Evolutionary conservation across 2,329 filamentous ascomycete species (phyloP).

Genomic region (Ophiostoma piceae): DNA sequence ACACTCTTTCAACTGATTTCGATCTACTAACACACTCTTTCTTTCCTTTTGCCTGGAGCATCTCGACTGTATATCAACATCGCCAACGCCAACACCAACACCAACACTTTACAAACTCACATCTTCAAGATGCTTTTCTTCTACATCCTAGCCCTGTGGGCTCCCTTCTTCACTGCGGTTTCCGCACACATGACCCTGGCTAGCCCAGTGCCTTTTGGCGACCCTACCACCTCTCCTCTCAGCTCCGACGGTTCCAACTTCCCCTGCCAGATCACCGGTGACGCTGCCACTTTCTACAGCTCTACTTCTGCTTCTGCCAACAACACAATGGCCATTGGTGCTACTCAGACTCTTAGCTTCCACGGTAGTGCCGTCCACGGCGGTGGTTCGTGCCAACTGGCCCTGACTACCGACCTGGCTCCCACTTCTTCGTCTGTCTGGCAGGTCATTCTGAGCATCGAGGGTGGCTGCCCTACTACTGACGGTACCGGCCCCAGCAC

Average conservation of each 20-base stretch:
- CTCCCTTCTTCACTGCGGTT: conserved; percentile 18
- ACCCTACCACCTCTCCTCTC: conserved; percentile 27
- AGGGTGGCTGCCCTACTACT: conserved; percentile 33
- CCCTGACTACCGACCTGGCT: conserved; percentile 28
- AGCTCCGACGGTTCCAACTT: conserved; percentile 26
- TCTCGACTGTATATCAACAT: not conserved
- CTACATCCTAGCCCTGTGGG: conserved; percentile 17
- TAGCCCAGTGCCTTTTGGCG: conserved; percentile 27
- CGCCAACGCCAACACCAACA: not conserved
- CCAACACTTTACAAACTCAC: not conserved
- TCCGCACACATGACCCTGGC: conserved; percentile 27
- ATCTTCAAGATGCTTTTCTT: conserved; percentile 13
- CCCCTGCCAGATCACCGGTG: conserved; percentile 36
- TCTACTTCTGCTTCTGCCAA: conserved; percentile 17
- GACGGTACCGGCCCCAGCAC: conserved; percentile 28
- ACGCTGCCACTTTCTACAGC: conserved; percentile 39
- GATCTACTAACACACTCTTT: not conserved
- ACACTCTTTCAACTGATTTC: not conserved
- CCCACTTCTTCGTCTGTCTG: conserved; percentile 30
- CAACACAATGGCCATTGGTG: conserved; percentile 28
- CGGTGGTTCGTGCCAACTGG: conserved; percentile 35
- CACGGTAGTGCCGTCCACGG: conserved; percentile 32
- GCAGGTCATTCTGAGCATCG: conserved; percentile 34
- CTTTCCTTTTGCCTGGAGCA: conserved; percentile 9
- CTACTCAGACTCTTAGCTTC: conserved; percentile 29